A percentile compares a stretch with the other conserved stretches of the same genome.
Conservation (phyloP, 352 stramenopile genomes). For the Pythium coloratum region DNA sequence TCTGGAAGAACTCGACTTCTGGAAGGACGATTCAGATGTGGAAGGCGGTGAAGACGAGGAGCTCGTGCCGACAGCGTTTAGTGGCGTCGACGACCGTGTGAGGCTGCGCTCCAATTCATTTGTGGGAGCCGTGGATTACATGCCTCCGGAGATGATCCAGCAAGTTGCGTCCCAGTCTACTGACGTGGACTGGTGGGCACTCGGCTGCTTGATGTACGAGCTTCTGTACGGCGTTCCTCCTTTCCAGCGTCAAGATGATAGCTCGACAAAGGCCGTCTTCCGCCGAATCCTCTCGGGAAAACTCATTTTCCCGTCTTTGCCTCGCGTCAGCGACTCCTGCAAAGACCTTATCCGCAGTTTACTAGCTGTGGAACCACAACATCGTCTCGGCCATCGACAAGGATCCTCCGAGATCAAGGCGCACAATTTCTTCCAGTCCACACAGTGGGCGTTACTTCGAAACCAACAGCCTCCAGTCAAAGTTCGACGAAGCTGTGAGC, state of each 20-base stretch:
- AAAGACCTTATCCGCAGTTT: conserved; percentile 34
- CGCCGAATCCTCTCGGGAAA: conserved; percentile 42
- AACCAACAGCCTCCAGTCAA: conserved; percentile 13
- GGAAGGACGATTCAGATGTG: background rate
- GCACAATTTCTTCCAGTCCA: conserved; percentile 33
- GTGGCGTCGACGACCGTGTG: conserved; percentile 72
- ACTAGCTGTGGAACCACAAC: conserved; percentile 20
- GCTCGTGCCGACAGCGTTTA: background rate
- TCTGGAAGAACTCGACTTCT: conserved; percentile 3
- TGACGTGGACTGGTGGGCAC: conserved; percentile 76
- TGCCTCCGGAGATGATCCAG: conserved; percentile 83
- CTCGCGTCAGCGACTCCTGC: conserved; percentile 25
- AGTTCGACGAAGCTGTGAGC: background rate
- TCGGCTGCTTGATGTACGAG: conserved; percentile 78
- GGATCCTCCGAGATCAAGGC: conserved; percentile 36
- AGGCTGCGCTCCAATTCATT: conserved; percentile 78
- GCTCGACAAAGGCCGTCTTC: conserved; percentile 47
- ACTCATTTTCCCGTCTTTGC: conserved; percentile 39
- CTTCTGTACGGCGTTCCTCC: conserved; percentile 66
- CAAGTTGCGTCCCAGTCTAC: conserved; percentile 27
- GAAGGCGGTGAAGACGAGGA: conserved; percentile 2
- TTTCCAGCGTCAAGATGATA: conserved; percentile 35
- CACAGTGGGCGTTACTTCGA: conserved; percentile 30
- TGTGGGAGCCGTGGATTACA: conserved; percentile 79
- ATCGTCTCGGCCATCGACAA: conserved; percentile 31